Evolutionary conservation across 1,139 yeast species (phyloP).

Genomic region (Hyphopichia buzzinii): DNA sequence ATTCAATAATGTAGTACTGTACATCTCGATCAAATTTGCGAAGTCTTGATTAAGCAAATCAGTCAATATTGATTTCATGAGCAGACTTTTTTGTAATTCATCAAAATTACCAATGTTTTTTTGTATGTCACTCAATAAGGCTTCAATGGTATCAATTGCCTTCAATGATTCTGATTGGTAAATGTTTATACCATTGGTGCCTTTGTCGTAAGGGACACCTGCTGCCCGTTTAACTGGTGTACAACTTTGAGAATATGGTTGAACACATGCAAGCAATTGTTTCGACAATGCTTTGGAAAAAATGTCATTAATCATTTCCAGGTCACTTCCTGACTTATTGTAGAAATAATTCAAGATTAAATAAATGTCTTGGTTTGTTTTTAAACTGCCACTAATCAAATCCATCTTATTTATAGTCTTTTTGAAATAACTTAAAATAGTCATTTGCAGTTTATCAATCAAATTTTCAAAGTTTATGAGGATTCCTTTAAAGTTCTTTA

Average conservation of each 20-base stretch:
- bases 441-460: slow-evolving; percentile 46
- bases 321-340: slow-evolving; percentile 20
- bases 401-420: slow-evolving; percentile 12
- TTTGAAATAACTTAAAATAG: slow-evolving; percentile 34
- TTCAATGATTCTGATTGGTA: slow-evolving; percentile 55
- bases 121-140: slow-evolving; percentile 35
- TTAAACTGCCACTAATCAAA: slow-evolving; percentile 11
- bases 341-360: slow-evolving; percentile 47
- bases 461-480: slow-evolving; percentile 44
- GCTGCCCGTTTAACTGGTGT: slow-evolving; percentile 36
- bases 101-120: slow-evolving; percentile 3
- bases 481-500: slow-evolving; percentile 50
- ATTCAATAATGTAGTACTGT: slow-evolving; percentile 6
- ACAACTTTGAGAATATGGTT: slow-evolving; percentile 29
- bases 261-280: slow-evolving; percentile 44
- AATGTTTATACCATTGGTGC: slow-evolving; percentile 55
- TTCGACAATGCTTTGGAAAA: slow-evolving; percentile 48
- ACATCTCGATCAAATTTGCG: slow-evolving; percentile 14
- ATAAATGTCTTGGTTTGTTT: slow-evolving; percentile 19
- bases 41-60: slow-evolving; percentile 22
- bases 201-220: slow-evolving; percentile 55
- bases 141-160: slow-evolving; percentile 48
- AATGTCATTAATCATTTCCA: slow-evolving; percentile 31
- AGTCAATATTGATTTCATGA: slow-evolving; percentile 13
- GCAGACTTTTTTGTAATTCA: slow-evolving; percentile 4